phyloP scores from a whole-genome alignment of 1,284 basidiomycete species.

The Fomitopsis betulina region DNA sequence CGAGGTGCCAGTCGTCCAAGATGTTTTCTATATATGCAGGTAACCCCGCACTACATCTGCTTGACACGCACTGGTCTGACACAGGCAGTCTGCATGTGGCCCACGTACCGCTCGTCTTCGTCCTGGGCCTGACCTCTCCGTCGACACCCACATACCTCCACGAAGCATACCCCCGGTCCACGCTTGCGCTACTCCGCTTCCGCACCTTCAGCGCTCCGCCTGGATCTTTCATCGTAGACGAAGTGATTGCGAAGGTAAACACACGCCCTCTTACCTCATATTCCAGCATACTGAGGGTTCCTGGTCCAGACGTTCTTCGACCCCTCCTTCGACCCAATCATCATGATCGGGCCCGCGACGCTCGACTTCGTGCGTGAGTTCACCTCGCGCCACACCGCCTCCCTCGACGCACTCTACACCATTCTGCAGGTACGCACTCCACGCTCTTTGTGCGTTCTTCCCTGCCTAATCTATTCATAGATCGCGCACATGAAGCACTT shows the following conservation, averaged over 20 bases:
- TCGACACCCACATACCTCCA: constrained; percentile 52
- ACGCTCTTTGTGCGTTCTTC: not conserved
- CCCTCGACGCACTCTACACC: constrained; percentile 50
- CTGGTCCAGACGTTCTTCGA: constrained; percentile 58
- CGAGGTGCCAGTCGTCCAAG: constrained; percentile 53
- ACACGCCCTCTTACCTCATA: not conserved
- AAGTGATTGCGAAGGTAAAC: constrained; percentile 46
- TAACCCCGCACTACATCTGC: constrained; percentile 18
- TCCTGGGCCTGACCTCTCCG: constrained; percentile 55
- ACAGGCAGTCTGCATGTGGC: constrained; percentile 35
- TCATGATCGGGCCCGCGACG: constrained; percentile 56
- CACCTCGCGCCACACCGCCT: constrained; percentile 46
- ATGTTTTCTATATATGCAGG: constrained; percentile 69
- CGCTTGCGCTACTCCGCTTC: constrained; percentile 52
- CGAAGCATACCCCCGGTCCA: constrained; percentile 50
- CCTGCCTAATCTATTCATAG: constrained; percentile 28
- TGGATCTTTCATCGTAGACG: constrained; percentile 41
- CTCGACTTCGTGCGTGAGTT: constrained; percentile 43
- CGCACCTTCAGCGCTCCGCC: constrained; percentile 44
- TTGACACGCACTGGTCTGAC: constrained; percentile 9
- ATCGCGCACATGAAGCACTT: constrained; percentile 67
- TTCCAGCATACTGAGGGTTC: not conserved
- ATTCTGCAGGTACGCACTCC: constrained; percentile 49
- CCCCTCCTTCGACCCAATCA: constrained; percentile 47
- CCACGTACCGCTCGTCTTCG: constrained; percentile 53